Evolutionary conservation across 2,329 filamentous ascomycete species (phyloP), one percentile per base, ranked within the genome.

Genomic region (Fusarium sororula): DNA sequence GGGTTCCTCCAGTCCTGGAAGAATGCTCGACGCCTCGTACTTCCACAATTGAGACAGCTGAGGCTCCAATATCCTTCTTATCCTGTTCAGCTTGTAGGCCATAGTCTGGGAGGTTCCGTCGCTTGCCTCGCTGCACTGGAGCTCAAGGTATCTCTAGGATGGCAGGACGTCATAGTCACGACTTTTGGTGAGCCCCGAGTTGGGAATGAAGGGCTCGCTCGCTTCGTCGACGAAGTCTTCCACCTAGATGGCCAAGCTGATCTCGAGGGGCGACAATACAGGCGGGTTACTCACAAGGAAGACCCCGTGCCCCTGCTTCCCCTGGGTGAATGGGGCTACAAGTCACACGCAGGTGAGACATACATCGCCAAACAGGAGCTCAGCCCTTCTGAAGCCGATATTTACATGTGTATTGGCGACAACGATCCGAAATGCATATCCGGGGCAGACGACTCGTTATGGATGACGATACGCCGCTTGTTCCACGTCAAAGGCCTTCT

Each of bases 221-320:
- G 82, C 13, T 92, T 88, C 71, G 76, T 92, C n/a, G 85, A 92
- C 72, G 70, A 77, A 5, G 84, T 86, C 3, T 91, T 91, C 73
- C 80, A 77, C 14, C 81, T 90, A 22, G 76, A 81, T 45, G 79
- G 75, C 17, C 78, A 79, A 37, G 67, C 72, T 4, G 78, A 79
- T 14, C 59, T 75, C 15, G 82, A 87, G 71, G 69, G 78, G 37
- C 80, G 83, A 35, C 65, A 73, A 6, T 97, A 94, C 81, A 90
- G 93, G 67, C 90, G 96, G 22, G 89, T 98, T 17, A 98, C 96
- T 18, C 96, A 98, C 80, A 84, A 89, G 7, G 89, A 93, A 77
- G 96, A 99, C 79, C 96, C 96, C 0, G 93, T 98, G 0, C 96
- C 96, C 24, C 85, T 98, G 13, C 88, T 99, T 1, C 96, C 96